Evolutionary conservation across 306 rosid genomes (phyloP).

Genomic region (Lotus japonicus): DNA sequence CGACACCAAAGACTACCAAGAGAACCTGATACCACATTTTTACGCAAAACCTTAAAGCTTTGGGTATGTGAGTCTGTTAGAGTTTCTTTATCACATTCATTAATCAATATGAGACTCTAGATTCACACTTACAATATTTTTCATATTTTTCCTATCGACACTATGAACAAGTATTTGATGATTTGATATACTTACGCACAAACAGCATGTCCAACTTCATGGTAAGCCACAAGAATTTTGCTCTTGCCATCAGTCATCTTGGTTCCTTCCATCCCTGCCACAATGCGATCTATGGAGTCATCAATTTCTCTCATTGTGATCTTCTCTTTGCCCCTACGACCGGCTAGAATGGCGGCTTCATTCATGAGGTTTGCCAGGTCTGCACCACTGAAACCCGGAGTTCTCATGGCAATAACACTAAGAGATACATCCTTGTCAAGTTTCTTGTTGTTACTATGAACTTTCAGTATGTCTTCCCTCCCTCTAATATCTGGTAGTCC

Average conservation of each 20-base stretch:
- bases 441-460: conserved; percentile 70
- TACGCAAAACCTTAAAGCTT: too few relatives aligned
- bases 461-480: conserved; percentile 68
- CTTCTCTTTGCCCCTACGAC: conserved; percentile 52
- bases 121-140: too few relatives aligned
- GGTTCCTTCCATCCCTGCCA: conserved; percentile 86
- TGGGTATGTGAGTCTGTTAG: too few relatives aligned
- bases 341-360: conserved; percentile 83
- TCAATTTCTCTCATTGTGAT: conserved; percentile 58
- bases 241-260: conserved; percentile 74
- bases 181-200: conserved; percentile 62
- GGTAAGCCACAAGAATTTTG: conserved; percentile 70
- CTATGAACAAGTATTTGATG: neutral
- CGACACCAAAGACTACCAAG: too few relatives aligned
- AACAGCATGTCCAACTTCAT: conserved; percentile 79
- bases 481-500: conserved; percentile 74
- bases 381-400: conserved; percentile 72
- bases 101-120: too few relatives aligned
- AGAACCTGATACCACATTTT: too few relatives aligned
- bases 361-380: conserved; percentile 79
- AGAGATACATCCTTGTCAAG: conserved; percentile 54
- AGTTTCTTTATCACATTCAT: too few relatives aligned
- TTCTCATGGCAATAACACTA: conserved; percentile 55
- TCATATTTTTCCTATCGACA: neutral
- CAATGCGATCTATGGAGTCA: conserved; percentile 67